Base-by-base conservation (phyloP, 2,329 filamentous ascomycete genomes). In the Keithomyces neogunnii region DNA sequence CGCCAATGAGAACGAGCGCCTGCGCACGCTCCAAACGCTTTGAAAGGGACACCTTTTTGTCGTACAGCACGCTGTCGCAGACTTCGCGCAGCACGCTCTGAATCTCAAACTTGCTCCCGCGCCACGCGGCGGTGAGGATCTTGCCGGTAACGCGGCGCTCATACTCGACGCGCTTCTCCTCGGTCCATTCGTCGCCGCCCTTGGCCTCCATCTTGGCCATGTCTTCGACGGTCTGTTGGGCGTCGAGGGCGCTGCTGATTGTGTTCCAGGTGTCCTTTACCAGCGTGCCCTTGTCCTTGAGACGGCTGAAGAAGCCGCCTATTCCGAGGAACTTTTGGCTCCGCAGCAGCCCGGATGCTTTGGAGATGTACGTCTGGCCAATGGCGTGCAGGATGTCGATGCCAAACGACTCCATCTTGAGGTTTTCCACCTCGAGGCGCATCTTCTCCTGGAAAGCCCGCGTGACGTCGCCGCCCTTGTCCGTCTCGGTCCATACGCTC, bases 231-330 rank as follows among this genome's bases (percentile, higher is more conserved):
- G 91, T 96, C 75, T 96, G 86, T 73, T 99, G 93, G 30, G 93
- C 93, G 65, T 96, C 91, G 58, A 99, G 95, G 39, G 93, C 93
- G 48, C 89, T 95, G 56, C 85, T 90, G 65, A 99, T 96, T 32
- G 93, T 99, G 65, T 88, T 92, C 93, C 93, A 99, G 1, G 93
- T 97, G 65, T 99, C 93, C 77, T 97, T 97, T 62, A 95, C 90
- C 55, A 97, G 80, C 2, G 86, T 93, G 55, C 92, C 92, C 81
- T 97, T 97, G 69, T 99, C 93, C 73, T 93, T 95, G 61, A 99
- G 80, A 50, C 90, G 82, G 52, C 84, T 89, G 71, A 96, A 95
- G 78, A 99, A 97, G 49, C 93, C 93, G 46, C 87, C 87, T 56
- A 99, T 93, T 51, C 93, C 93, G 53, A 99, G 84, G 73, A 96